A percentile compares a stretch with the other conserved stretches of the same genome.
phyloP scores from a whole-genome alignment of 371 early-diverging fungal species.

The Mortierella sp. region DNA sequence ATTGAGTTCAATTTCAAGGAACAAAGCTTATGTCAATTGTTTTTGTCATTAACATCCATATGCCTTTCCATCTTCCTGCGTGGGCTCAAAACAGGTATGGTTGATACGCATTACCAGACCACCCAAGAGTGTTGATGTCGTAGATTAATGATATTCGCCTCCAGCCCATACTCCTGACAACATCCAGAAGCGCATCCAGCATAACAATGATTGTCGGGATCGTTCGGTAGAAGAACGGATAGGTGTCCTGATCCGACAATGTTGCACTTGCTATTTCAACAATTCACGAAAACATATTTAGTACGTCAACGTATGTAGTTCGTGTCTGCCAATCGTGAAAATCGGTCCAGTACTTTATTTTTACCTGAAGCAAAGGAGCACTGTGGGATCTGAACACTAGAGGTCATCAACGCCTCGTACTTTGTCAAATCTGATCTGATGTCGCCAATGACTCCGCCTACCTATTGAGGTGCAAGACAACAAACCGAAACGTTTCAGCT shows the following conservation, averaged over 20 bases:
- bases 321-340: background rate
- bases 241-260: background rate
- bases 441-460: conserved; percentile 72
- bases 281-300: conserved; percentile 59
- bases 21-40: background rate
- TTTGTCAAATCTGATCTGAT: conserved; percentile 68
- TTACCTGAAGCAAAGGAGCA: conserved; percentile 68
- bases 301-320: conserved; percentile 49
- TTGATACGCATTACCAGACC: background rate
- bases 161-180: conserved; percentile 64
- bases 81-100: background rate
- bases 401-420: conserved; percentile 68
- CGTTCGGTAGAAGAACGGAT: conserved; percentile 60
- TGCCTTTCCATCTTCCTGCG: no score
- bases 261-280: background rate
- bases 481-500: background rate
- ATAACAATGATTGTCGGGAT: conserved; percentile 66
- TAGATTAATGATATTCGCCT: conserved; percentile 63
- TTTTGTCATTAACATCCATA: background rate
- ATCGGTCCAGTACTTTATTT: background rate
- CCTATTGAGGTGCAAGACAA: conserved; percentile 19
- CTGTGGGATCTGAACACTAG: conserved; percentile 66
- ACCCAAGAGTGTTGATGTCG: conserved; percentile 63
- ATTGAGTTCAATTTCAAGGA: background rate
- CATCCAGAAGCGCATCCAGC: conserved; percentile 65